Base-by-base conservation (phyloP, 2,329 filamentous ascomycete genomes). In the Ramularia endophylla region DNA sequence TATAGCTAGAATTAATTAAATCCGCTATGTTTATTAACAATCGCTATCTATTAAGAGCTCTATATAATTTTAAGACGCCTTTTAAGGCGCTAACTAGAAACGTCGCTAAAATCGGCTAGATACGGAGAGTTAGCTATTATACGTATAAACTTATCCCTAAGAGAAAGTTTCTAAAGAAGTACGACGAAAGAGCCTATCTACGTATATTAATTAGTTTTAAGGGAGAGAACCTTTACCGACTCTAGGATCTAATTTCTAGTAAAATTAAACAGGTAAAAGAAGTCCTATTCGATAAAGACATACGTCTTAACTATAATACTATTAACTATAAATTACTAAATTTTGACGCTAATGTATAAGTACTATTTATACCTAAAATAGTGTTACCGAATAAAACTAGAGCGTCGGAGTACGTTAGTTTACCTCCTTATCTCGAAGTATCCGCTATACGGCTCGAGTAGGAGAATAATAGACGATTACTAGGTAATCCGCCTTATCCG, bases 91-190 rank as follows among this genome's bases (percentile, higher is more conserved):
- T 28, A 6, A 28, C 20, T 17, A 17, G 36, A 2, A 17, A 38
- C 12, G 8, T 38, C 5, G 20, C 25, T n/a, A 16, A 38, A 2
- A 38, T 38, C 12, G 12, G 18, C 12, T 38, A 38, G 20, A 28
- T 38, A 16, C n/a, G 36, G 3, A 13, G 36, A 28, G 15, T 38
- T 18, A 18, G 36, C 25, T 38, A 38, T 12, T n/a, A 25, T 13
- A 25, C 25, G 8, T 38, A 38, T 18, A 38, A 38, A 29, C 36
- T 38, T 16, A 25, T 38, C 16, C 36, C 13, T 13, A 38, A 38
- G 36, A 29, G 11, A 18, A 38, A 38, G 13, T 38, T 38, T 17
- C 36, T 25, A 13, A 38, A 38, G 36, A 38, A 38, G 25, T 29
- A 38, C 9, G 9, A 38, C 28, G 28, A 38, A 27, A 8, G 36